Percentiles rank a stretch among this genome's conserved stretches.
Evolutionary conservation across 768 basidiomycete genomes (phyloP).

Genomic region (Mycena olivaceomarginata): DNA sequence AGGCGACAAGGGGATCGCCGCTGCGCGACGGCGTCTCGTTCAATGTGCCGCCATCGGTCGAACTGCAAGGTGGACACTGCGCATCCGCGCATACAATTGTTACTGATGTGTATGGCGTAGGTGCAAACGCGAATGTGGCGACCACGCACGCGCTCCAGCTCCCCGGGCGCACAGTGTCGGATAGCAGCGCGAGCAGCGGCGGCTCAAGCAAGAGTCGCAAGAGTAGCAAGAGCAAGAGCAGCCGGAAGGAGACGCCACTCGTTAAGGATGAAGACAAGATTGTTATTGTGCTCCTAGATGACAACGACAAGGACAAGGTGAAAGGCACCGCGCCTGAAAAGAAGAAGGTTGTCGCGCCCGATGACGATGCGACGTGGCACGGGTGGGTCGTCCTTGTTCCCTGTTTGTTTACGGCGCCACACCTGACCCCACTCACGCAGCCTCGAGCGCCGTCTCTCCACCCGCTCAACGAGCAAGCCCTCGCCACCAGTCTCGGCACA

Average conservation of each 20-base stretch:
- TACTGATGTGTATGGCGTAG: neutral
- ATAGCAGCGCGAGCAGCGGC: slow-evolving; percentile 36
- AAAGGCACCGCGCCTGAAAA: too few species aligned
- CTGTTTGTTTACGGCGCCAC: neutral
- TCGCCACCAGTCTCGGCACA: slow-evolving; percentile 16
- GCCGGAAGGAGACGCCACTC: slow-evolving; percentile 12
- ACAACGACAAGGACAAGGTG: slow-evolving; percentile 25
- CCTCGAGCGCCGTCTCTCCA: slow-evolving; percentile 34
- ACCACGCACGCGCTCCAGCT: slow-evolving; percentile 16
- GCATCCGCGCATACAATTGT: neutral
- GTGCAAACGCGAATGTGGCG: slow-evolving; percentile 7
- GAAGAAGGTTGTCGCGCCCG: neutral
- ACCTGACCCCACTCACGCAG: slow-evolving; percentile 8
- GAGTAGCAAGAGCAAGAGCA: slow-evolving; percentile 29
- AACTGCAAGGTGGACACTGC: neutral
- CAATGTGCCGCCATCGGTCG: neutral
- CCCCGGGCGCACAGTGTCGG: slow-evolving; percentile 36
- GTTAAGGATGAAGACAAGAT: slow-evolving; percentile 33
- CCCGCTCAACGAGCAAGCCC: neutral
- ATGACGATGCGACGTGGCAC: slow-evolving; percentile 35
- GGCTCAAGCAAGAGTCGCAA: slow-evolving; percentile 29
- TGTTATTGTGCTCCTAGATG: slow-evolving; percentile 40
- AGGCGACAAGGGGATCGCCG: slow-evolving; percentile 18
- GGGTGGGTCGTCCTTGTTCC: slow-evolving; percentile 26
- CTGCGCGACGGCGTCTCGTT: slow-evolving; percentile 38